These are phyloP conservation scores for Raffaelea ambrosiae DNA, from an alignment of 2,329 filamentous ascomycete genomes.

Conservation along the genomic window DNA sequence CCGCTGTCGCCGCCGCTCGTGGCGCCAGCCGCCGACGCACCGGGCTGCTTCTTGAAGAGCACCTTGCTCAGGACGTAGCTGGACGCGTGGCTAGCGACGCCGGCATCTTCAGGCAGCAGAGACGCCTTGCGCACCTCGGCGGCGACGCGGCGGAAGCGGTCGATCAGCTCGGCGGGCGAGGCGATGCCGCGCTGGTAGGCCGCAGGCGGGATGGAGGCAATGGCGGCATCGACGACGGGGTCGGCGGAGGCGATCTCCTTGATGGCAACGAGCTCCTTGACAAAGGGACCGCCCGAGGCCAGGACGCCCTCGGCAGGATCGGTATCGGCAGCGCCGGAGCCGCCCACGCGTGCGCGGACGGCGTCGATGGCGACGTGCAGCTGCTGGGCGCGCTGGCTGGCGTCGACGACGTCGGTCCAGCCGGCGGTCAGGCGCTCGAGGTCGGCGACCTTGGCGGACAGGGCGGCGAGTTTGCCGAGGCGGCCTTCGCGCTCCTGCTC, in stretches of 20 bases:
- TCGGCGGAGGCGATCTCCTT: constrained; percentile 85
- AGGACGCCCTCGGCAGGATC: not conserved
- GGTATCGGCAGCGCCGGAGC: constrained; percentile 3
- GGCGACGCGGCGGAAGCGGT: constrained; percentile 91
- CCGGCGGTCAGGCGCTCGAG: constrained; percentile 80
- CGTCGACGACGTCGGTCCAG: constrained; percentile 86
- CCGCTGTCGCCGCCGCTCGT: constrained; percentile 55
- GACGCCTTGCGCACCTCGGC: constrained; percentile 89
- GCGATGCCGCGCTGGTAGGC: constrained; percentile 91
- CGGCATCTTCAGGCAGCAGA: constrained; percentile 84
- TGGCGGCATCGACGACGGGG: constrained; percentile 81
- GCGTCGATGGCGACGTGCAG: constrained; percentile 93
- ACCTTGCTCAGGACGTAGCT: constrained; percentile 86
- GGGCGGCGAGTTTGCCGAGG: constrained; percentile 74
- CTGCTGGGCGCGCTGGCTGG: constrained; percentile 89
- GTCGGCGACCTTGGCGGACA: constrained; percentile 68
- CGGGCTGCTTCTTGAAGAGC: constrained; percentile 88
- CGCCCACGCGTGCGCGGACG: constrained; percentile 71
- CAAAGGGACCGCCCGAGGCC: constrained; percentile 67
- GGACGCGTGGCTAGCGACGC: constrained; percentile 87
- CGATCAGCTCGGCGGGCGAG: constrained; percentile 75
- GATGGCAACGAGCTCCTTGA: constrained; percentile 85
- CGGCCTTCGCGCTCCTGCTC: constrained; percentile 83
- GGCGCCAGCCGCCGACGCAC: constrained; percentile 30
- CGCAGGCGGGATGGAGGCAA: constrained; percentile 88